Evolutionary conservation across 148 eudicot species (phyloP), one percentile per base, ranked within the genome.

Genomic region (Fagopyrum tataricum): DNA sequence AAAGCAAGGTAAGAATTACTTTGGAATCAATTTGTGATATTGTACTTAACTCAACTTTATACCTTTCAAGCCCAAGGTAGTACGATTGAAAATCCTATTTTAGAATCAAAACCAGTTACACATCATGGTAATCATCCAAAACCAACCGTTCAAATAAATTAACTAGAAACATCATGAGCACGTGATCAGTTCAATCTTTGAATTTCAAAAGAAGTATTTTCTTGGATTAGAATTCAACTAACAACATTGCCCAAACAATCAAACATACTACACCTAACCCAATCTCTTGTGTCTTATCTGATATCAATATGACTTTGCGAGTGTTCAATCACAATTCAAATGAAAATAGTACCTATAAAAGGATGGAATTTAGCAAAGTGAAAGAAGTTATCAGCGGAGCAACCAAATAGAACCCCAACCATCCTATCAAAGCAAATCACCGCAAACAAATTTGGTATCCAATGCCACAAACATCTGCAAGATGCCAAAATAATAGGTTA

Each of bases 371-470:
- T 89, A 75, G 89, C 88, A 55, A 91, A 89, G 67, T 87, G 74
- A 76, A 91, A 93, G 76, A 93, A 93, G 18, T 86, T 91, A 71
- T 91, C 92, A 72, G 97, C 98, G 52, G 95, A 87, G 82, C 98
- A 91, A 79, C 98, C 98, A 84, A 93, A 83, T 44, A 93, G 83
- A 51, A 88, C 84, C 79, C 80, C 91, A 47, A 92, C 95, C 40
- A 82, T 92, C 78, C 92, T 87, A 81, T 93, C 98, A 76, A 93
- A 92, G 82, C 88, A 82, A n/a, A 92, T 82, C 76, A 92, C 97
- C 69, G 76, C 85, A 51, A 86, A 82, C n/a, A 53, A 89, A 91
- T 82, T 80, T 86, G 17, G 86, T 83, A 47, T 89, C 91, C 0
- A 91, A 77, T 15, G 91, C 97, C 56, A 89, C 76, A 9, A 94